Evolutionary conservation across 2,329 filamentous ascomycete genomes (phyloP).

Genomic region (Ophiostoma perfectum): DNA sequence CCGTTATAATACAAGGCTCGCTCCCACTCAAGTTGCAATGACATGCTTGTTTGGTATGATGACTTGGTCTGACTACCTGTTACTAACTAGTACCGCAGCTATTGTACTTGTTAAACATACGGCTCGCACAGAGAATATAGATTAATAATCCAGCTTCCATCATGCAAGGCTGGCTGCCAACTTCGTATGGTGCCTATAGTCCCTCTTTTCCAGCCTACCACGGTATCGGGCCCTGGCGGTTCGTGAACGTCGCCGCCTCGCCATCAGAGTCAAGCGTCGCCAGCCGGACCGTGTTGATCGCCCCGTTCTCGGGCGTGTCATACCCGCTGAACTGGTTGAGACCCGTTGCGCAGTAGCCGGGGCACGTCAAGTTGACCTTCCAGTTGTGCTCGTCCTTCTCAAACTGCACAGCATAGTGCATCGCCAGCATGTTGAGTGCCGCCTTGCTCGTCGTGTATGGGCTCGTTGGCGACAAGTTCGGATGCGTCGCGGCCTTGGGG

Average conservation of each 20-base stretch:
- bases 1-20: too few species aligned
- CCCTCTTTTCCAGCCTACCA: slow-evolving; percentile 21
- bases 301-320: slow-evolving; percentile 30
- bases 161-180: too few species aligned
- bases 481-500: slow-evolving; percentile 19
- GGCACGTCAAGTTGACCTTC: slow-evolving; percentile 36
- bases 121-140: too few species aligned
- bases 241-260: slow-evolving; percentile 31
- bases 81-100: too few species aligned
- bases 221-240: slow-evolving; percentile 27
- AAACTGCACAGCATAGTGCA: slow-evolving; percentile 31
- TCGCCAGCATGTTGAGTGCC: slow-evolving; percentile 32
- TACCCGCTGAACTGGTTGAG: slow-evolving; percentile 27
- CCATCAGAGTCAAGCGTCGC: slow-evolving; percentile 32
- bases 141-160: too few species aligned
- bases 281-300: slow-evolving; percentile 32
- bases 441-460: slow-evolving; percentile 30
- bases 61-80: too few species aligned
- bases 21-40: too few species aligned
- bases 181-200: background rate
- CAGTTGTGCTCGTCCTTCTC: slow-evolving; percentile 31
- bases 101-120: too few species aligned
- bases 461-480: slow-evolving; percentile 19
- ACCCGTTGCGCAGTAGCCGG: slow-evolving; percentile 35
- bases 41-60: too few species aligned